Evolutionary conservation across 345 rosid genomes (phyloP), one percentile per base, ranked within the genome.

Genomic region (Cochlearia excelsa): DNA sequence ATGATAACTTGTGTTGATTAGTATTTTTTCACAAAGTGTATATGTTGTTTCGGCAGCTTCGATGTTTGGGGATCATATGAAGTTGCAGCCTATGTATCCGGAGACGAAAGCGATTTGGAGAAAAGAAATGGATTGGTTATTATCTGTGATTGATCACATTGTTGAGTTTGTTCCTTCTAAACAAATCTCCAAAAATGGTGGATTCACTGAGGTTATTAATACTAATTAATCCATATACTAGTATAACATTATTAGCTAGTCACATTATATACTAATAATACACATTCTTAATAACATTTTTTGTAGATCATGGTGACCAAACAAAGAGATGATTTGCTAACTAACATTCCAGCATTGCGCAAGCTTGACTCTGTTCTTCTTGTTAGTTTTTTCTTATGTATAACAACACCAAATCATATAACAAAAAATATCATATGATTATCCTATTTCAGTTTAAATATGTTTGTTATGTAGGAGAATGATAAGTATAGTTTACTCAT

Each of bases 301-400:
- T 8, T 58, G 66, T 57, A 92, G 98, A 80, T 92, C 57, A 92
- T 92, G 98, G 77, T 81, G 46, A 88, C 95, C 1, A 72, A 75
- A 65, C 98, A 92, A 74, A 79, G 98, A 79, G 79, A 68, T 11
- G 97, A 92, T 76, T 74, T 92, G 60, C 82, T 75, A 5, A 70
- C 81, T 67, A 82, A 84, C 72, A 81, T 92, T 47, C 97, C 98
- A 9, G 95, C 89, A 8, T 66, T 92, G 44, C 84, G 87, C 61
- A 84, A 86, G 77, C 98, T 92, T 6, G 98, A 88, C 59, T 75
- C 88, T 10, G 77, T 88, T 79, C 90, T 88, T 54, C 69, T 86
- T 11, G 98, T 92, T 61, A 70, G 88, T 75, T 46, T 10, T 43
- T 42, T 29, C 6, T 60, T 45, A 60, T 60, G 48, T 11, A 51